phyloP scores from a whole-genome alignment of 2,329 filamentous ascomycete species.

The Fusarium sp. region DNA sequence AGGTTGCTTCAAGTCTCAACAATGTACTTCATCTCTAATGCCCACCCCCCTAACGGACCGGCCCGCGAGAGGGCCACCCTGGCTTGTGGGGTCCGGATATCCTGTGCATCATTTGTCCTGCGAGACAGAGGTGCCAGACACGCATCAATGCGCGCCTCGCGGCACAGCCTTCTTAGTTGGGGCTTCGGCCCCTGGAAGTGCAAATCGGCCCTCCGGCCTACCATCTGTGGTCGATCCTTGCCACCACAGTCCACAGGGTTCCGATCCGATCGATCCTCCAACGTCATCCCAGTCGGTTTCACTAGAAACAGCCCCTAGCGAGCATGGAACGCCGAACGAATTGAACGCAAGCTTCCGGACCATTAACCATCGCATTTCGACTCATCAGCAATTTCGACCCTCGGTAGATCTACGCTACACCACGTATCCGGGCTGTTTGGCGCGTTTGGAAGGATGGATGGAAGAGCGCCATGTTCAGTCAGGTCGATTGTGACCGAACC shows the following conservation, averaged over 20 bases:
- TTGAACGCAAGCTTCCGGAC: neutral
- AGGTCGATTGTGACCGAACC: neutral
- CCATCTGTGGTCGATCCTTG: neutral
- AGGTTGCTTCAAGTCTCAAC: neutral
- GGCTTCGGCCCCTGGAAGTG: neutral
- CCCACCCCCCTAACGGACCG: slow-evolving; percentile 1
- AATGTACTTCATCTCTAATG: slow-evolving; percentile 1
- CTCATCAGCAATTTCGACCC: neutral
- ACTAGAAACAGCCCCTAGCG: neutral
- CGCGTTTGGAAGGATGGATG: neutral
- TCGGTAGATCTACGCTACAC: neutral
- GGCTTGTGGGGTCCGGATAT: neutral
- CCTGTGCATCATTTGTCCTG: slow-evolving; percentile 3
- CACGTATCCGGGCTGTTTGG: neutral
- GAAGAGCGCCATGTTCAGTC: neutral
- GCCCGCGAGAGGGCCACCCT: neutral
- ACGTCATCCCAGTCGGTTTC: neutral
- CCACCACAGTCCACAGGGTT: neutral
- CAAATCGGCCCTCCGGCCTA: neutral
- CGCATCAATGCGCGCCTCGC: neutral
- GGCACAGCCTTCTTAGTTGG: slow-evolving; percentile 9
- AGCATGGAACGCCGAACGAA: neutral
- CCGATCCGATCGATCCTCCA: neutral
- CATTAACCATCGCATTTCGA: neutral
- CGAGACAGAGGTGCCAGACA: slow-evolving; percentile 8